phyloP scores from a whole-genome alignment of 140 eudicot genomes.

The Oenanthe javanica region DNA sequence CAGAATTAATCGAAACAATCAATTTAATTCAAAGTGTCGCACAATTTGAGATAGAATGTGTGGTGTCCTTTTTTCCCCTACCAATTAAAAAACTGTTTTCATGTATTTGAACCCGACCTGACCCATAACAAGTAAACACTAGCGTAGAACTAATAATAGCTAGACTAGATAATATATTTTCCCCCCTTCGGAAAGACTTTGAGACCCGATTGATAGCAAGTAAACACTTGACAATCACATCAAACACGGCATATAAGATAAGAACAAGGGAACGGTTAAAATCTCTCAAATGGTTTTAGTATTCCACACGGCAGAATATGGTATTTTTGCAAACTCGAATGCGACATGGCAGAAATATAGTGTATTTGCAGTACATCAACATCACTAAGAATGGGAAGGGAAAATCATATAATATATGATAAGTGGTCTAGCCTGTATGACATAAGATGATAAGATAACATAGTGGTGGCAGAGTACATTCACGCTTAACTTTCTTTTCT shows the following conservation, averaged over 20 bases:
- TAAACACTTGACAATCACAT: background rate
- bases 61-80: too few species aligned
- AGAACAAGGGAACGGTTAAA: background rate
- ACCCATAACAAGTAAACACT: background rate
- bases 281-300: background rate
- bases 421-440: background rate
- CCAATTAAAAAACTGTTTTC: too few species aligned
- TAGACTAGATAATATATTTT: background rate
- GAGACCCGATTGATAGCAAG: background rate
- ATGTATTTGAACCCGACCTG: too few species aligned
- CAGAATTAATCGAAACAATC: too few species aligned
- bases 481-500: background rate
- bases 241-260: background rate
- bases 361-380: background rate
- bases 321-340: background rate
- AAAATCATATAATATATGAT: background rate
- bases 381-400: background rate
- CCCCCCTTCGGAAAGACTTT: too few species aligned
- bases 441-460: conserved; percentile 4
- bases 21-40: too few species aligned
- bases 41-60: too few species aligned
- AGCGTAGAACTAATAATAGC: too few species aligned
- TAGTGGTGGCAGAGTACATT: background rate
- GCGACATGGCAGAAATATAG: background rate
- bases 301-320: background rate